A percentile compares a stretch with the other conserved stretches of the same genome.
Evolutionary conservation across 2,329 filamentous ascomycete species (phyloP).

Genomic region (Phyllosticta citribraziliensis): DNA sequence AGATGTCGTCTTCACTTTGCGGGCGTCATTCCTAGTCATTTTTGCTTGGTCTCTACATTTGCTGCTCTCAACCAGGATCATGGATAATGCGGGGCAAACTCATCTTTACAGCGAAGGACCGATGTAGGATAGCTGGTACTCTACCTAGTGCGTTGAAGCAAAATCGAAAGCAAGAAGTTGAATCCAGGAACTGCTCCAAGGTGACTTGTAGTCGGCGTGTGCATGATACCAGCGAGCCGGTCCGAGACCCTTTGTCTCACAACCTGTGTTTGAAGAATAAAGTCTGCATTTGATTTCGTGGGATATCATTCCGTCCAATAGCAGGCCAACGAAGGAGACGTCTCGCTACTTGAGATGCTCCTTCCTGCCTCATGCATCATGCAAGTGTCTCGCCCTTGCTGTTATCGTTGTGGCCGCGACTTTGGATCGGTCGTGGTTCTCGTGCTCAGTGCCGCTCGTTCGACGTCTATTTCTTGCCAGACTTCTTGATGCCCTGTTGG

Average conservation of each 20-base stretch:
- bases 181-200: background rate
- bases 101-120: background rate
- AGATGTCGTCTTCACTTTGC: background rate
- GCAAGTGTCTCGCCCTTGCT: background rate
- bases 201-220: background rate
- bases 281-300: background rate
- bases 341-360: background rate
- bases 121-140: background rate
- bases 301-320: background rate
- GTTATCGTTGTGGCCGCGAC: background rate
- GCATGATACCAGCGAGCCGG: background rate
- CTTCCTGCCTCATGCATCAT: background rate
- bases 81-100: background rate
- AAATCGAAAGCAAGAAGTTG: background rate
- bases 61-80: background rate
- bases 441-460: background rate
- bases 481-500: conserved; percentile 91
- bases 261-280: background rate
- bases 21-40: background rate
- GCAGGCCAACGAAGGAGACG: background rate
- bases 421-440: background rate
- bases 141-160: background rate
- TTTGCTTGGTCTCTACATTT: background rate
- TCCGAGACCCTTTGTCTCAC: background rate
- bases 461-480: conserved; percentile 71